phyloP scores from a whole-genome alignment of 1,284 basidiomycete species.

The Ceratobasidium sp. region DNA sequence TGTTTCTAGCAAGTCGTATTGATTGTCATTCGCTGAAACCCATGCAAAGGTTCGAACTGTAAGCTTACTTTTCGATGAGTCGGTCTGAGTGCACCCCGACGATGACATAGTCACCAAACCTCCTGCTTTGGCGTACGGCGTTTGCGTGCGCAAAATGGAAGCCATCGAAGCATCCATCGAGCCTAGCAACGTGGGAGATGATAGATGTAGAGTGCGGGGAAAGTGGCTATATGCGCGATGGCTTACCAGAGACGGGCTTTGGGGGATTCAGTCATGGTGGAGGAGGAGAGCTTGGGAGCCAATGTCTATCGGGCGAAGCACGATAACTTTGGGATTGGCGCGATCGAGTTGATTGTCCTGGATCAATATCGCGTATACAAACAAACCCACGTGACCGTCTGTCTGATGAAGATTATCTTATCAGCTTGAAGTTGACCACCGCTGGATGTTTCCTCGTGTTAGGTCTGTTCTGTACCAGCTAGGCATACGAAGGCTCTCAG shows the following conservation, averaged over 20 bases:
- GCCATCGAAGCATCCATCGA: constrained; percentile 48
- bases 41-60: background rate
- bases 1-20: constrained; percentile 43
- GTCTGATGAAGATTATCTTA: background rate
- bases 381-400: constrained; percentile 25
- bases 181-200: constrained; percentile 32
- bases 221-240: constrained; percentile 7
- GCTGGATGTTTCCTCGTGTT: constrained; percentile 7
- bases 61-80: constrained; percentile 46
- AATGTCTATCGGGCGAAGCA: constrained; percentile 35
- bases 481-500: background rate
- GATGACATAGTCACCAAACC: constrained; percentile 43
- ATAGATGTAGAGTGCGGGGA: background rate
- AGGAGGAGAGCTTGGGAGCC: constrained; percentile 8
- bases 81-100: constrained; percentile 48
- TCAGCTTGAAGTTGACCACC: background rate
- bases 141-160: constrained; percentile 47
- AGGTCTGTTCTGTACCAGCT: background rate
- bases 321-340: constrained; percentile 27
- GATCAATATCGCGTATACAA: constrained; percentile 24
- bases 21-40: constrained; percentile 1
- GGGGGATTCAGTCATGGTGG: constrained; percentile 32
- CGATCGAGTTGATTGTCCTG: constrained; percentile 23
- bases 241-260: constrained; percentile 34
- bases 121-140: constrained; percentile 44